Evolutionary conservation across 805 yeast species (phyloP), one percentile per base, ranked within the genome.

Genomic region (Kodamaea kaohsiungensis): DNA sequence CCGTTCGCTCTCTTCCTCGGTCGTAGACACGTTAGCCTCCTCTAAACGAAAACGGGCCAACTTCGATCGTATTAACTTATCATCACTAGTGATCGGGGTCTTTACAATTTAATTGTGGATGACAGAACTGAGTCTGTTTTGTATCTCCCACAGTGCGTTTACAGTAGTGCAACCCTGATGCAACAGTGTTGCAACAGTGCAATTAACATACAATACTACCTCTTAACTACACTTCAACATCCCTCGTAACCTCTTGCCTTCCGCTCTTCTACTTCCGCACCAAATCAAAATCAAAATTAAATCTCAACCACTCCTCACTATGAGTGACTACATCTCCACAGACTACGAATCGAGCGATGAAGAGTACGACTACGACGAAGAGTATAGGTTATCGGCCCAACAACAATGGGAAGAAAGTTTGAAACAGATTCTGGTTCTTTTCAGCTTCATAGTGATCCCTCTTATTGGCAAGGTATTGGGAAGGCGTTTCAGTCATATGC

Each of bases 321-420:
- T 53, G 48, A 49, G 55, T 43, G 59, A 56, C 37, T 49, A 51
- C 53, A 52, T 43, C 33, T 48, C 52, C 43, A 51, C 54, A 19
- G 54, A 51, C 46, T 49, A 52, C 38, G 53, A 53, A 9, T 48
- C 53, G 45, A 54, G 55, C 13, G 60, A 57, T 46, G 55, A 55
- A 39, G 55, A 54, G 8, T 40, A 49, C 19, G 59, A 56, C 47
- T 48, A 52, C 45, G 55, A 53, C 17, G 58, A 59, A 10, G 63
- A 63, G 15, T 63, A 64, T 53, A 65, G 61, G 38, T 59, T 75
- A 50, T 69, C 82, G 37, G 86, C 89, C 1, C 88, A 86, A 60
- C 77, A 83, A 59, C 90, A 87, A 61, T 87, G 91, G 91, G 88
- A 87, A 51, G 88, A 85, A 60, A 84, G 87, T 37, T 56, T 87